These are phyloP conservation scores for Schizochytrium sp. DNA, from an alignment of 108 stramenopile species.

Conservation along the genomic window DNA sequence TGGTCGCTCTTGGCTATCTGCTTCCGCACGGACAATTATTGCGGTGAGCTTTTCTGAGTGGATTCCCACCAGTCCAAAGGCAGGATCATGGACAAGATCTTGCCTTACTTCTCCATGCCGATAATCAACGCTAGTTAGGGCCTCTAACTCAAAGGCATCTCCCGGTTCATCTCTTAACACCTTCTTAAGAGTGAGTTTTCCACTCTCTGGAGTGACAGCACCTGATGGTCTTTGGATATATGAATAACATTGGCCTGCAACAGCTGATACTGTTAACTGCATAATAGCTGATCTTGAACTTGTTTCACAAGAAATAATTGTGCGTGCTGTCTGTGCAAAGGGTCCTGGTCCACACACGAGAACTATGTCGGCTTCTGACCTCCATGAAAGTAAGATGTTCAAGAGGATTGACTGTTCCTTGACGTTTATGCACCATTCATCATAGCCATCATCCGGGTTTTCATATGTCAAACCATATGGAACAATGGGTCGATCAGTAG, in stretches of 20 bases:
- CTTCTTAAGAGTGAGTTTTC: background rate
- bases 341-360: background rate
- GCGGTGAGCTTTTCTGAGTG: background rate
- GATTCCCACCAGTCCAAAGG: background rate
- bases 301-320: background rate
- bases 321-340: background rate
- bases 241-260: background rate
- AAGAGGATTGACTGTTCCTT: background rate
- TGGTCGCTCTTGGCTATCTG: background rate
- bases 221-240: background rate
- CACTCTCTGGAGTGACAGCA: background rate
- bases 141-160: constrained; percentile 17
- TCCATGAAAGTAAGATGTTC: background rate
- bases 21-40: background rate
- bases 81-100: background rate
- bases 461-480: background rate
- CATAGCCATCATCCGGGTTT: constrained; percentile 21
- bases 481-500: constrained; percentile 7
- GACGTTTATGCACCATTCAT: background rate
- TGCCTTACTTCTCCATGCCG: background rate
- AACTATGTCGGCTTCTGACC: background rate
- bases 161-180: background rate
- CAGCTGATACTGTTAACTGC: background rate
- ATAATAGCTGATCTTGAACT: background rate
- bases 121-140: background rate